Base-by-base conservation (phyloP, 2,329 filamentous ascomycete genomes). In the Colletotrichum tabaci region DNA sequence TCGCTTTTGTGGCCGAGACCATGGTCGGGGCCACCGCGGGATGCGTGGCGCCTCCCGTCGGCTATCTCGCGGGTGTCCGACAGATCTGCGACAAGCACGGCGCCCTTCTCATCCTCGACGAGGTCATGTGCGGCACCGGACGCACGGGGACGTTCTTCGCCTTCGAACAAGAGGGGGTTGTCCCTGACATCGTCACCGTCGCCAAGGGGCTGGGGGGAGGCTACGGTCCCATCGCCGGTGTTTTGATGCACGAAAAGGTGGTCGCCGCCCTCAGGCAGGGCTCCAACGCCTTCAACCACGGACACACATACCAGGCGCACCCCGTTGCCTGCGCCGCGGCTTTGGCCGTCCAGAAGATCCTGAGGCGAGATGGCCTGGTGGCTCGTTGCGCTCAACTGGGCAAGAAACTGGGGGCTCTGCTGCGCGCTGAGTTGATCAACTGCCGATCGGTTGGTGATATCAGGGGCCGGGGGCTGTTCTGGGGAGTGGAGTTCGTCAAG, bases 121-220 rank as follows among this genome's bases (percentile, higher is more conserved):
- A 90, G 77, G 87, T 94, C 71, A 94, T 94, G 92, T 91, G 87
- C 61, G 91, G 91, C 12, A 88, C 89, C 80, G 91, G 91, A 3
- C 86, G 91, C 3, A 87, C 85, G 0, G 90, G 90, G 0, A 88
- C 84, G 7, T 80, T 93, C 74, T 87, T 93, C 79, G 88, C 90
- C 0, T 93, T 88, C 87, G 84, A 92, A 76, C 86, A 91, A 57
- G 87, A 91, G 60, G 76, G 73, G 4, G 74, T 76, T 7, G 56
- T 67, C 1, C 90, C 90, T 0, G 89, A 91, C 75, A 83, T 92
- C 10, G 84, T 89, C 76, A 87, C 88, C 3, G 82, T 91, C 46
- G 89, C 87, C 3, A 91, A 91, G 77, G 88, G 87, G 0, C 82
- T 91, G 0, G 88, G 86, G 3, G 89, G 84, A 35, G 90, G 90